Evolutionary conservation across 331 rosid genomes (phyloP).

Genomic region (Cydonia oblonga): DNA sequence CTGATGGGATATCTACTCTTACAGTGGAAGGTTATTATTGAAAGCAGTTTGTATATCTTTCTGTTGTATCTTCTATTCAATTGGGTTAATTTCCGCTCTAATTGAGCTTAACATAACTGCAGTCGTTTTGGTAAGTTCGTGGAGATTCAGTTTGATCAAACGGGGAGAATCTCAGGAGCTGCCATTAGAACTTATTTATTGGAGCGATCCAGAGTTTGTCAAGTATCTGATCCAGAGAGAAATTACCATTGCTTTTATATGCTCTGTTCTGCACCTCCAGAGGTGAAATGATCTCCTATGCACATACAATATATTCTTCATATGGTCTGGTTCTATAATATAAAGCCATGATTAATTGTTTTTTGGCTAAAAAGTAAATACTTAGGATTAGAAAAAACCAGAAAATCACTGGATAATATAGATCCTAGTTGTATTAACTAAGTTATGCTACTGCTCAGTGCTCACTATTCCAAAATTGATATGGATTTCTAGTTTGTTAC

Average conservation of each 20-base stretch:
- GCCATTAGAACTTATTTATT: slow-evolving; percentile 86
- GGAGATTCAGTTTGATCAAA: slow-evolving; percentile 79
- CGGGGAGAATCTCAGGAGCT: slow-evolving; percentile 92
- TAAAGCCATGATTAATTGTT: background rate
- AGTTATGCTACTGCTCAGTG: background rate
- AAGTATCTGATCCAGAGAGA: slow-evolving; percentile 93
- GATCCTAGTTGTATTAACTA: background rate
- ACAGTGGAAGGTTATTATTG: background rate
- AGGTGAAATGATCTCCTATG: slow-evolving; percentile 29
- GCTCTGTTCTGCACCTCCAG: slow-evolving; percentile 86
- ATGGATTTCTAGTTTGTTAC: background rate
- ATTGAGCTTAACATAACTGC: slow-evolving; percentile 31
- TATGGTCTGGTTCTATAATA: background rate
- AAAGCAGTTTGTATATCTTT: background rate
- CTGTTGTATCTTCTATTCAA: background rate
- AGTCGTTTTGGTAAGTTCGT: slow-evolving; percentile 98
- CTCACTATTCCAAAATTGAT: background rate
- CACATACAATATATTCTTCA: background rate
- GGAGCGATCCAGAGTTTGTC: slow-evolving; percentile 90
- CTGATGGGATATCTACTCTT: background rate
- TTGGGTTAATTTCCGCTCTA: slow-evolving; percentile 21
- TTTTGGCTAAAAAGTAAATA: background rate
- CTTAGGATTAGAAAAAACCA: background rate
- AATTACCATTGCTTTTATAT: slow-evolving; percentile 95
- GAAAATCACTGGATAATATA: background rate